Base-by-base conservation (phyloP, 441 rosid species). In the Gossypium laxum region DNA sequence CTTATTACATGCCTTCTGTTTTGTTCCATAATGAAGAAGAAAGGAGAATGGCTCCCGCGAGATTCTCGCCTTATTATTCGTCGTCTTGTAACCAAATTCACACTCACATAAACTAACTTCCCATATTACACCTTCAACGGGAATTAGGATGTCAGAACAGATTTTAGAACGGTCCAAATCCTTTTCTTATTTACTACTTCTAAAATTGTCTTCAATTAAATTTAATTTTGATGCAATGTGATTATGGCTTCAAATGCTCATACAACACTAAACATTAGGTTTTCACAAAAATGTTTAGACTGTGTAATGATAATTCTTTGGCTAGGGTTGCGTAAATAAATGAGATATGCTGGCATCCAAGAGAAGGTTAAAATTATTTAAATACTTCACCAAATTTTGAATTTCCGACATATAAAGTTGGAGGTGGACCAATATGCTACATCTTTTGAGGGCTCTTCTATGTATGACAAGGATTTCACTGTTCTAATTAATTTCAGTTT, bases 51-150 rank as follows among this genome's bases (percentile, higher is more conserved):
- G 24, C 43, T 26, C 91, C 91, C 90, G 89, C 94, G 91, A 79
- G 87, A 87, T 74, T 87, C 85, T 83, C 88, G 94, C 90, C 91
- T 81, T 80, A 76, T 74, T 61, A 77, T 74, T 71, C 91, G 89
- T 78, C 74, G 80, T 70, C 72, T 54, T 80, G 79, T 67, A 64
- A 67, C 78, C 2, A 57, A 1, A 21, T 5, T 28, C 21, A 43
- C 45, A 19, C 7, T 8, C 22, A 0, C 14, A 17, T 3, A 52
- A 45, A 59, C 69, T 69, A 72, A 5, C 5, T 63, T 12, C 51
- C 21, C 64, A 34, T 7, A 34, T 34, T 34, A 34, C 43, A 34
- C 43, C 11, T 34, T 34, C 11, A 34, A 34, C 11, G 43, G 43
- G 41, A 28, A 57, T 57, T 57, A 57, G 30, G 18, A 12, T 57